phyloP scores from a whole-genome alignment of 2,329 filamentous ascomycete genomes.

The Cordyceps cicadae region DNA sequence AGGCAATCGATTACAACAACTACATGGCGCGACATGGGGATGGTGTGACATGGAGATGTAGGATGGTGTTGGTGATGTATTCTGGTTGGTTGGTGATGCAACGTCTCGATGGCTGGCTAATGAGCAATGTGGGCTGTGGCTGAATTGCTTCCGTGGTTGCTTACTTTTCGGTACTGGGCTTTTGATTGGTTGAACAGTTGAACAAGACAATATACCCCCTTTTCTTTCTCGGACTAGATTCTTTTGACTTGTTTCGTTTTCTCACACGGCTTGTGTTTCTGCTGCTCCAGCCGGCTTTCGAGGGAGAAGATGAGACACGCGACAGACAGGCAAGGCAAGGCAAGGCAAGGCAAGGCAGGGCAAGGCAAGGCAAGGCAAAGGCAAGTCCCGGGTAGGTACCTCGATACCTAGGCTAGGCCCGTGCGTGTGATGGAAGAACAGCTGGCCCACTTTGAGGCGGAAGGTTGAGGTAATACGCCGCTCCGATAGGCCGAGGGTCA shows the following conservation, averaged over 20 bases:
- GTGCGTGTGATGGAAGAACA: no score
- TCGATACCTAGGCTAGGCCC: no score
- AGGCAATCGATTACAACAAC: not conserved
- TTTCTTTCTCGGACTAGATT: not conserved
- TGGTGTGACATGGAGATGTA: no score
- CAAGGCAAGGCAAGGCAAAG: no score
- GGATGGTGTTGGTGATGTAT: not conserved
- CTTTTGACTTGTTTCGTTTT: no score
- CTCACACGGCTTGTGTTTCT: no score
- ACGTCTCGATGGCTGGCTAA: not conserved
- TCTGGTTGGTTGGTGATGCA: not conserved
- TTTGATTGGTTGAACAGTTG: conserved; percentile 1
- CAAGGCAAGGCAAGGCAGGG: no score
- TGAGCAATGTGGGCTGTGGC: not conserved
- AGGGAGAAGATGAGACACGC: no score
- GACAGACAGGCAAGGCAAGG: no score
- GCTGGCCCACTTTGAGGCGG: not conserved
- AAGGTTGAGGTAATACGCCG: not conserved
- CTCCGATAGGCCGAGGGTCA: conserved; percentile 4
- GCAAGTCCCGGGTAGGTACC: not conserved
- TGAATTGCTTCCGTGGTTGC: not conserved
- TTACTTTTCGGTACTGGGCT: not conserved
- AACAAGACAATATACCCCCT: conserved; percentile 9
- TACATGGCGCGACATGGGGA: not conserved
- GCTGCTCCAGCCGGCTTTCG: no score